A percentile compares a stretch with the other conserved stretches of the same genome.
phyloP scores from a whole-genome alignment of 805 yeast species.

The Candida andamanensis region DNA sequence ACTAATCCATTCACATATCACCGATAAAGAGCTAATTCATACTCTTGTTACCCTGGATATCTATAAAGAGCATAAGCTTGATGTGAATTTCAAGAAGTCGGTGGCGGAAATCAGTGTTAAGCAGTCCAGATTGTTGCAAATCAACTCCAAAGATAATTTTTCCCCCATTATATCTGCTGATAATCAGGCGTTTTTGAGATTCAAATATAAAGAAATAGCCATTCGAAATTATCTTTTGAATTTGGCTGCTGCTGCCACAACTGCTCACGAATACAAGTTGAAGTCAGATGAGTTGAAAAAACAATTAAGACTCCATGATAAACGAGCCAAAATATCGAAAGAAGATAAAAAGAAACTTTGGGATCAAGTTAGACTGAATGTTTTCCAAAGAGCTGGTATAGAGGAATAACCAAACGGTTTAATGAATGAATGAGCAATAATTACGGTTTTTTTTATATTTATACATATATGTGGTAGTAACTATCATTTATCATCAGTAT shows the following conservation, averaged over 20 bases:
- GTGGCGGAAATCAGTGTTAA: slow-evolving; percentile 48
- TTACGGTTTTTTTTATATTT: too few species aligned
- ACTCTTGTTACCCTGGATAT: slow-evolving; percentile 37
- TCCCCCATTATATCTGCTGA: slow-evolving; percentile 25
- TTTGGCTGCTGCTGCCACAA: slow-evolving; percentile 50
- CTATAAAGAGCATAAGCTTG: slow-evolving; percentile 47
- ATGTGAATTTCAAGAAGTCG: slow-evolving; percentile 36
- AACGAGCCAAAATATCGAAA: slow-evolving; percentile 29
- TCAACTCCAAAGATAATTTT: slow-evolving; percentile 19
- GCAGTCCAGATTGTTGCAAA: slow-evolving; percentile 40
- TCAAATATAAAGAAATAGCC: slow-evolving; percentile 41
- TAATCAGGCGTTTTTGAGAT: slow-evolving; percentile 24
- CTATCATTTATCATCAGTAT: slow-evolving; percentile 26
- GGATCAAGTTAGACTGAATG: slow-evolving; percentile 48
- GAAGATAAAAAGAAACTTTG: slow-evolving; percentile 42
- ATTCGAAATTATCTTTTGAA: slow-evolving; percentile 47
- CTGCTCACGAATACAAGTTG: slow-evolving; percentile 45
- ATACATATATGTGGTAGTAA: too few species aligned
- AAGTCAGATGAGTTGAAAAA: slow-evolving; percentile 31
- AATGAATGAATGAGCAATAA: not conserved
- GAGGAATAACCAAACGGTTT: slow-evolving; percentile 9
- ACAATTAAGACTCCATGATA: slow-evolving; percentile 17
- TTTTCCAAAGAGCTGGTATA: slow-evolving; percentile 44
- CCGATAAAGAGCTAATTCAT: slow-evolving; percentile 39
- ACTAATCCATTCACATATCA: slow-evolving; percentile 35